phyloP scores from a whole-genome alignment of 83 land plant species.

The Picea abies region DNA sequence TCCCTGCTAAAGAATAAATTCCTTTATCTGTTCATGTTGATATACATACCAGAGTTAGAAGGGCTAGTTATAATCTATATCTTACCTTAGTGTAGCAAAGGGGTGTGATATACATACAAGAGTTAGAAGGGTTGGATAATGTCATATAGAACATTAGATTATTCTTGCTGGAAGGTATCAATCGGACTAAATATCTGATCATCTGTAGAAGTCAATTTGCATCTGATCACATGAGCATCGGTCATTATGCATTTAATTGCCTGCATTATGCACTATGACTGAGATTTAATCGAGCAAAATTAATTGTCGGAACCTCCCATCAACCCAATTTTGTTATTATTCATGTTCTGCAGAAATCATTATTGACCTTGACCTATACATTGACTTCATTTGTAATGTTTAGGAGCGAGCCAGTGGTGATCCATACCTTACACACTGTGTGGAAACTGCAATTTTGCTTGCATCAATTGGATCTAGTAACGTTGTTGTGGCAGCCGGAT shows the following conservation, averaged over 20 bases:
- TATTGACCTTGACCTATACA: not conserved
- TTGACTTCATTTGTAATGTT: conserved; percentile 16
- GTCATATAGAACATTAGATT: not conserved
- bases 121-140: too few relatives aligned
- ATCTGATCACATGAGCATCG: not conserved
- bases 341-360: not conserved
- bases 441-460: conserved; percentile 85
- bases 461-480: conserved; percentile 85
- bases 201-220: not conserved
- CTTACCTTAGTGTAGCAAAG: too few relatives aligned
- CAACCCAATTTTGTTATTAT: not conserved
- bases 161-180: not conserved
- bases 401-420: conserved; percentile 94
- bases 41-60: not conserved
- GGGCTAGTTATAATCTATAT: not conserved
- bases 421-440: conserved; percentile 88
- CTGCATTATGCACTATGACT: not conserved
- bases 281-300: conserved; percentile 1
- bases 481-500: conserved; percentile 94
- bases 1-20: too few relatives aligned
- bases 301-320: not conserved
- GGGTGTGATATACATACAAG: too few relatives aligned
- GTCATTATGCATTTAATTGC: not conserved
- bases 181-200: not conserved
- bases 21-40: not conserved